Evolutionary conservation across 768 basidiomycete species (phyloP), one percentile per base, ranked within the genome.

Genomic region (Rhizopogon sp.): DNA sequence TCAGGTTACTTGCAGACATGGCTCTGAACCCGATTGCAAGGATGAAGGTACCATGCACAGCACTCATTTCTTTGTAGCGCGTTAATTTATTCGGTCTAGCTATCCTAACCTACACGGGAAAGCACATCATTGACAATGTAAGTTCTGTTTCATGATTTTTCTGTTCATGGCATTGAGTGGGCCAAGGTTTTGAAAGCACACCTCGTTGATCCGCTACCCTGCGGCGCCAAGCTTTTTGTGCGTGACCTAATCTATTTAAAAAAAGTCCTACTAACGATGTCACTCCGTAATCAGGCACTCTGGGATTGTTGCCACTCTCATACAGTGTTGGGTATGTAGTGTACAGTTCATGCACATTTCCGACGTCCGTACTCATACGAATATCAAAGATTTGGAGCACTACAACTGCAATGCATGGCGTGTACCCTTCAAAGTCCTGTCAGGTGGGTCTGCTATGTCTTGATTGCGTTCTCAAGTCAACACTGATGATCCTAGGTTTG

Each of bases 21-120:
- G 69, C 11, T 74, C 68, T 3, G 81, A 83, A 56, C 67, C 75
- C 17, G 82, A 84, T 58, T 74, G 78, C 2, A 64, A 71, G 52
- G 81, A 83, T 46, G 82, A 84, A 67, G 77, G 82, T 81, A 50
- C 17, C 31, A 13, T 8, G 8, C 16, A 5, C 33, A 43, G 50
- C 31, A 11, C 16, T 25, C 44, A 14, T 49, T 56, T 3, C 45
- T 49, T 22, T 16, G 35, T 5, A 5, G 6, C 14, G 14, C 10
- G 3, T 25, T 49, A 16, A 49, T 9, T 22, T 37, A 8, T 37
- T 37, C 17, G 8, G 57, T 17, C n/a, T 20, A 69, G 62, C 20
- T 9, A 54, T 59, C 46, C 49, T 50, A 35, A 52, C 37, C 39
- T 58, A 55, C 58, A 58, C 53, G 9, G 57, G 56, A 17, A 52